Percentiles rank a stretch among this genome's conserved stretches.
These are phyloP conservation scores for Vanrija pseudolonga DNA, from an alignment of 1,284 basidiomycete genomes.

Conservation along the genomic window DNA sequence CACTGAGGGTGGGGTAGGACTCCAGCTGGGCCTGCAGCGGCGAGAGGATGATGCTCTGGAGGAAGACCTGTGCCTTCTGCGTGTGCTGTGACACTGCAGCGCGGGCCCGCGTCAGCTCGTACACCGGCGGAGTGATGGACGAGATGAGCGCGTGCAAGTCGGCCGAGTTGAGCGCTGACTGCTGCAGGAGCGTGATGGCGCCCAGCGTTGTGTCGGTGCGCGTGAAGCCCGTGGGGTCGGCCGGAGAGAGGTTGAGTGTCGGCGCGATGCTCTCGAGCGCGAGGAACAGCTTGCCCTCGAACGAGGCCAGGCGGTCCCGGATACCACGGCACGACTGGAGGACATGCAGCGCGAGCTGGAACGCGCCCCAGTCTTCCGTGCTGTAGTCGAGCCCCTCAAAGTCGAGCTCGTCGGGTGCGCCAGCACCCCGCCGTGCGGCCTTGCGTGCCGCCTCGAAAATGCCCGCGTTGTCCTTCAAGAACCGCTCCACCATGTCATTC, in stretches of 20 bases:
- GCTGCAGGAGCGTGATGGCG: conserved; percentile 66
- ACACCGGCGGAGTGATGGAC: conserved; percentile 17
- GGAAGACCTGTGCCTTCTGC: conserved; percentile 65
- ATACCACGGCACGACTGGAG: conserved; percentile 70
- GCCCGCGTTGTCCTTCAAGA: conserved; percentile 59
- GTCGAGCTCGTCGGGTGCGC: conserved; percentile 32
- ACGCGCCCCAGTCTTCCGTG: conserved; percentile 76
- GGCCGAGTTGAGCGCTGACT: conserved; percentile 74
- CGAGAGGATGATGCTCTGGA: conserved; percentile 77
- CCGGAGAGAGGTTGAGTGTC: conserved; percentile 57
- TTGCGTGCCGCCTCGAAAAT: conserved; percentile 12
- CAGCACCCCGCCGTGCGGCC: conserved; percentile 3
- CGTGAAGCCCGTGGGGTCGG: conserved; percentile 53
- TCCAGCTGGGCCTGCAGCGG: conserved; percentile 75
- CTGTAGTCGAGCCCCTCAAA: conserved; percentile 64
- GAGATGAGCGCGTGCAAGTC: conserved; percentile 65
- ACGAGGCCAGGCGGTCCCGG: conserved; percentile 61
- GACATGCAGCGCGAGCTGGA: conserved; percentile 76
- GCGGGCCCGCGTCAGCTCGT: conserved; percentile 60
- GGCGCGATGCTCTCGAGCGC: conserved; percentile 60
- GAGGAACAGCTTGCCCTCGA: conserved; percentile 65
- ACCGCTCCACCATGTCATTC: conserved; percentile 67
- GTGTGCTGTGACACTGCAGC: conserved; percentile 65
- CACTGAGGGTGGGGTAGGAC: conserved; percentile 63
- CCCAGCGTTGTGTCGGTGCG: conserved; percentile 65